Evolutionary conservation across 2,329 filamentous ascomycete species (phyloP).

Genomic region (Aspergillus sergii): DNA sequence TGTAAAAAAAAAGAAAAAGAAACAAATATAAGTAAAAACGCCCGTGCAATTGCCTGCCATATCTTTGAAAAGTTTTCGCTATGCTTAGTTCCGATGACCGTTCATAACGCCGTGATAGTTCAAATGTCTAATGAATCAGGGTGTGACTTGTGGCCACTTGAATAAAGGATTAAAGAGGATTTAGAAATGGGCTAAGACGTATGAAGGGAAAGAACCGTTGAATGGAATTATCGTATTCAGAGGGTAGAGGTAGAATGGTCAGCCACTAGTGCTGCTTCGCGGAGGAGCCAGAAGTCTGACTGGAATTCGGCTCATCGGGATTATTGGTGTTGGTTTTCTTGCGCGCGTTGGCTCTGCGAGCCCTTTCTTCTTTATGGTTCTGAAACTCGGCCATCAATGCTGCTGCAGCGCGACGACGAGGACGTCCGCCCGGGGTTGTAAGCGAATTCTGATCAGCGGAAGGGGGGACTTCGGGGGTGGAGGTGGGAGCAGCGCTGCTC

Average conservation of each 20-base stretch:
- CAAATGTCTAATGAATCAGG: slow-evolving; percentile 1
- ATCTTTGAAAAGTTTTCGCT: not conserved
- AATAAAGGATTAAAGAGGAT: not conserved
- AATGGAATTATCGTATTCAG: not conserved
- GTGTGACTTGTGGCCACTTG: slow-evolving; percentile 1
- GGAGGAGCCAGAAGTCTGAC: not conserved
- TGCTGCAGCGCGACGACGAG: slow-evolving; percentile 26
- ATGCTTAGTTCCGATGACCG: slow-evolving; percentile 7
- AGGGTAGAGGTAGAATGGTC: not conserved
- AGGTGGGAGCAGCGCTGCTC: not conserved
- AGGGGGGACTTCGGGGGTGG: slow-evolving; percentile 1
- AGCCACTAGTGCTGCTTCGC: not conserved
- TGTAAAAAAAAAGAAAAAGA: not conserved
- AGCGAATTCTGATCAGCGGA: slow-evolving; percentile 1
- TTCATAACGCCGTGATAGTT: slow-evolving; percentile 5
- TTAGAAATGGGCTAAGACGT: not conserved
- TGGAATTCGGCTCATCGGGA: slow-evolving; percentile 2
- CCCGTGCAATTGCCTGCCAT: not conserved
- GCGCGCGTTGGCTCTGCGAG: slow-evolving; percentile 20
- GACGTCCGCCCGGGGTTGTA: slow-evolving; percentile 22
- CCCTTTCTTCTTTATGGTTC: slow-evolving; percentile 22
- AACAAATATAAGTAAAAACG: not conserved
- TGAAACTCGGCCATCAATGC: slow-evolving; percentile 25
- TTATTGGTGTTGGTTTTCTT: slow-evolving; percentile 11
- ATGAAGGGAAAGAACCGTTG: not conserved